Evolutionary conservation across 495 filamentous ascomycete species (phyloP).

Genomic region (Chlorociboria aeruginascens): DNA sequence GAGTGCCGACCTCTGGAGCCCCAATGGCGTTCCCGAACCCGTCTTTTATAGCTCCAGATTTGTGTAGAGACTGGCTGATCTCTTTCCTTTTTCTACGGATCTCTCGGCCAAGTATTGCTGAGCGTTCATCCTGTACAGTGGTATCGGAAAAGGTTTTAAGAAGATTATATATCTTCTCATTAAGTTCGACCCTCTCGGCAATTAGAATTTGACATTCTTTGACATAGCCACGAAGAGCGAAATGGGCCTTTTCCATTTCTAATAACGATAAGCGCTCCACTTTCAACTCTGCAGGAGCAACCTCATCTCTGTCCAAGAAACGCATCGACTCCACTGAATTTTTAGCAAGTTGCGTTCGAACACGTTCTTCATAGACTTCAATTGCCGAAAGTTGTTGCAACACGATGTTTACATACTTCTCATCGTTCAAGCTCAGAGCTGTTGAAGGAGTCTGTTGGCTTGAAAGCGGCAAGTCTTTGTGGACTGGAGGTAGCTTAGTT

Average conservation of each 20-base stretch:
- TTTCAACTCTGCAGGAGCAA: constrained; percentile 9
- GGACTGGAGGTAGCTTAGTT: constrained; percentile 12
- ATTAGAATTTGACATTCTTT: neutral
- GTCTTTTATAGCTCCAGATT: constrained; percentile 16
- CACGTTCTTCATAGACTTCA: constrained; percentile 11
- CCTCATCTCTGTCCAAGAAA: constrained; percentile 2
- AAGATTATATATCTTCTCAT: constrained; percentile 1
- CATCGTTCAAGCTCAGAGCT: constrained; percentile 10
- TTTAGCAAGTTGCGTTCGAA: constrained; percentile 12
- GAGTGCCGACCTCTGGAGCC: neutral
- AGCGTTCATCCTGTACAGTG: constrained; percentile 3
- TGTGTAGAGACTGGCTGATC: constrained; percentile 6
- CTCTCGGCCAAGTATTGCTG: constrained; percentile 1
- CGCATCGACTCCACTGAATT: constrained; percentile 15
- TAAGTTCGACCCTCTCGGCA: constrained; percentile 7
- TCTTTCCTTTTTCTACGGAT: constrained; percentile 12
- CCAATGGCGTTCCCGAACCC: constrained; percentile 12
- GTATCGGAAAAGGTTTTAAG: constrained; percentile 9
- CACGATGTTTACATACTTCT: constrained; percentile 16
- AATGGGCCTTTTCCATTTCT: constrained; percentile 10
- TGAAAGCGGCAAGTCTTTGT: neutral
- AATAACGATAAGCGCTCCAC: constrained; percentile 11
- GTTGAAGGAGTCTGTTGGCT: constrained; percentile 4
- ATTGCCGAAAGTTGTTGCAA: constrained; percentile 12
- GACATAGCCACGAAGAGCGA: neutral